These are phyloP conservation scores for Aureoboletus auriporus DNA, from an alignment of 768 basidiomycete genomes.

Conservation along the genomic window DNA sequence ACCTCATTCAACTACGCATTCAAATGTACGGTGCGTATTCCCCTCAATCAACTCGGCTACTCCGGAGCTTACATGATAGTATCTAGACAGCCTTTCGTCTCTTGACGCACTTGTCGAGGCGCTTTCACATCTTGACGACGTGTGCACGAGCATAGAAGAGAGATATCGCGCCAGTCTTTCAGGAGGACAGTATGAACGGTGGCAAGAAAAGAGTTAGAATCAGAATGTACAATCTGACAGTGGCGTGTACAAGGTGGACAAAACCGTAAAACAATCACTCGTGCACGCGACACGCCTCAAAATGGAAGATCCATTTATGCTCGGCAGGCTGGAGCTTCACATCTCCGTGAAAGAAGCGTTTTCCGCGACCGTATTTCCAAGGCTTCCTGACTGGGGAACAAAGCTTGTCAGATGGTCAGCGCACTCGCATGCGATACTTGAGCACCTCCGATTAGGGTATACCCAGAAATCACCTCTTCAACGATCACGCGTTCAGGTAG, in stretches of 20 bases:
- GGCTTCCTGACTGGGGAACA: constrained; percentile 19
- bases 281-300: constrained; percentile 3
- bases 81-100: constrained; percentile 80
- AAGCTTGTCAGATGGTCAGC: constrained; percentile 1
- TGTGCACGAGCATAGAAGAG: constrained; percentile 69
- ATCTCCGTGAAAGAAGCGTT: constrained; percentile 21
- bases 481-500: constrained; percentile 17
- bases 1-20: constrained; percentile 93
- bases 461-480: constrained; percentile 9
- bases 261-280: not conserved
- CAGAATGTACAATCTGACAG: constrained; percentile 5
- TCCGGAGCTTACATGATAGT: not conserved
- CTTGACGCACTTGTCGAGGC: constrained; percentile 75
- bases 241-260: constrained; percentile 1
- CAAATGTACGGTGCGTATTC: constrained; percentile 92
- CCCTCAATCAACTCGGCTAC: not conserved
- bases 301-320: constrained; percentile 26
- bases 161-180: constrained; percentile 60
- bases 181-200: constrained; percentile 53
- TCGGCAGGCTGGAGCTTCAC: constrained; percentile 16
- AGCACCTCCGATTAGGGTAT: constrained; percentile 21
- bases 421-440: not conserved
- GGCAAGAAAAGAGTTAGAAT: constrained; percentile 61
- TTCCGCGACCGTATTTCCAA: constrained; percentile 28
- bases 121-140: constrained; percentile 69